Percentiles rank a stretch among this genome's conserved stretches.
These are phyloP conservation scores for Leccinum fuscescens DNA, from an alignment of 1,284 basidiomycete species.

Conservation along the genomic window DNA sequence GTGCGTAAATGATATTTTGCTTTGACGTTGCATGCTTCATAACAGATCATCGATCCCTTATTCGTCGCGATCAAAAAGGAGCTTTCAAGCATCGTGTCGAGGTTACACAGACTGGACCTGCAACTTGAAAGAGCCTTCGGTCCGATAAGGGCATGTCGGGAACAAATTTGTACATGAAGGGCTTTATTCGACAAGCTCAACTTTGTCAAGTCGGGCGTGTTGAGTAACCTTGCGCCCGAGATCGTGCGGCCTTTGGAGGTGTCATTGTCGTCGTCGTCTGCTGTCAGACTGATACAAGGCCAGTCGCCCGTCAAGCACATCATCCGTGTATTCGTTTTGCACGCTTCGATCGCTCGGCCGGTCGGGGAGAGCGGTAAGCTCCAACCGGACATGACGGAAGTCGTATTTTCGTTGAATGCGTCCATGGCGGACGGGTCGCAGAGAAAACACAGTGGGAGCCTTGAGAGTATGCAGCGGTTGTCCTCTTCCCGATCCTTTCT, in stretches of 20 bases:
- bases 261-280: slow-evolving; percentile 1
- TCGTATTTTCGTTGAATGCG: slow-evolving; percentile 78
- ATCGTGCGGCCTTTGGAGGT: slow-evolving; percentile 66
- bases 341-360: slow-evolving; percentile 85
- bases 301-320: slow-evolving; percentile 76
- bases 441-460: slow-evolving; percentile 50
- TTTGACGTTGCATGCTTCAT: slow-evolving; percentile 1
- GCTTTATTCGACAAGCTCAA: slow-evolving; percentile 80
- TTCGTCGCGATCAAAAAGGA: slow-evolving; percentile 77
- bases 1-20: slow-evolving; percentile 40
- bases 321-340: slow-evolving; percentile 82
- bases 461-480: slow-evolving; percentile 76
- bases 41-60: slow-evolving; percentile 67
- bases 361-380: slow-evolving; percentile 64
- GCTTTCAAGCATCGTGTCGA: slow-evolving; percentile 70
- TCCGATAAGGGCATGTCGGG: slow-evolving; percentile 62
- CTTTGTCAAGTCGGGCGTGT: slow-evolving; percentile 75
- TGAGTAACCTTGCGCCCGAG: slow-evolving; percentile 73
- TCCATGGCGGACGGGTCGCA: slow-evolving; percentile 66
- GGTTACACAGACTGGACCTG: slow-evolving; percentile 83
- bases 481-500: neutral
- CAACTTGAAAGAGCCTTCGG: slow-evolving; percentile 56
- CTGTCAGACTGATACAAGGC: neutral
- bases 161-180: slow-evolving; percentile 85
- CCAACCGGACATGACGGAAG: too few relatives aligned